phyloP scores from a whole-genome alignment of 2,329 filamentous ascomycete species.

The Fusarium sambucinum region DNA sequence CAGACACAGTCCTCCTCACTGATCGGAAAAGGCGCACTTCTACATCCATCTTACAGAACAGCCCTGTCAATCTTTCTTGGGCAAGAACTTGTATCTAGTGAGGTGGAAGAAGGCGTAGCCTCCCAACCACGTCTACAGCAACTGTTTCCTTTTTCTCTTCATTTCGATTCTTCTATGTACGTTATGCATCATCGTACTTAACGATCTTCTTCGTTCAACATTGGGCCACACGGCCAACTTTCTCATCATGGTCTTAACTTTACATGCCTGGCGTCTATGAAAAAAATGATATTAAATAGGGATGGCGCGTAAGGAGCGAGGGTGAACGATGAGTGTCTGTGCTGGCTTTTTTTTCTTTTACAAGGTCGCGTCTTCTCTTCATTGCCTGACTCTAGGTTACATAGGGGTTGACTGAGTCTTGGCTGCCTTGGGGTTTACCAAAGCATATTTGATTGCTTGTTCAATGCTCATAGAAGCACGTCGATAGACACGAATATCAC shows the following conservation, averaged over 20 bases:
- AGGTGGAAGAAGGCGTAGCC: slow-evolving; percentile 29
- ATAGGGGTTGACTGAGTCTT: slow-evolving; percentile 6
- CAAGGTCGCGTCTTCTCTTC: slow-evolving; percentile 43
- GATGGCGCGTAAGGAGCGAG: slow-evolving; percentile 42
- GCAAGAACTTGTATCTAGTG: slow-evolving; percentile 28
- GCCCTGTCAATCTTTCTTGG: slow-evolving; percentile 29
- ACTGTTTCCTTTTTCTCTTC: slow-evolving; percentile 38
- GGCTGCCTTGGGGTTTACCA: slow-evolving; percentile 40
- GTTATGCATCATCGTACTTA: slow-evolving; percentile 52
- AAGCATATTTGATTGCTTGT: slow-evolving; percentile 37
- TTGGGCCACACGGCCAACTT: slow-evolving; percentile 42
- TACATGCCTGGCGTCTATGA: slow-evolving; percentile 45
- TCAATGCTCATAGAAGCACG: slow-evolving; percentile 29
- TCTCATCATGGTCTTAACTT: slow-evolving; percentile 39
- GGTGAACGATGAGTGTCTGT: slow-evolving; percentile 25
- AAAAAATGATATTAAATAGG: slow-evolving; percentile 44
- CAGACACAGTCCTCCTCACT: slow-evolving; percentile 7
- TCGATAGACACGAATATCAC: slow-evolving; percentile 44
- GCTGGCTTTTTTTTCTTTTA: slow-evolving; percentile 35
- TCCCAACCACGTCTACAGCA: slow-evolving; percentile 35
- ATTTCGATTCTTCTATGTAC: slow-evolving; percentile 54
- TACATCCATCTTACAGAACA: slow-evolving; percentile 19
- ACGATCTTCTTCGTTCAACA: slow-evolving; percentile 50
- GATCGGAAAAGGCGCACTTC: slow-evolving; percentile 30
- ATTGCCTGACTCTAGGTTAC: slow-evolving; percentile 23